Evolutionary conservation across 2,329 filamentous ascomycete genomes (phyloP).

Genomic region (Cordyceps militaris): DNA sequence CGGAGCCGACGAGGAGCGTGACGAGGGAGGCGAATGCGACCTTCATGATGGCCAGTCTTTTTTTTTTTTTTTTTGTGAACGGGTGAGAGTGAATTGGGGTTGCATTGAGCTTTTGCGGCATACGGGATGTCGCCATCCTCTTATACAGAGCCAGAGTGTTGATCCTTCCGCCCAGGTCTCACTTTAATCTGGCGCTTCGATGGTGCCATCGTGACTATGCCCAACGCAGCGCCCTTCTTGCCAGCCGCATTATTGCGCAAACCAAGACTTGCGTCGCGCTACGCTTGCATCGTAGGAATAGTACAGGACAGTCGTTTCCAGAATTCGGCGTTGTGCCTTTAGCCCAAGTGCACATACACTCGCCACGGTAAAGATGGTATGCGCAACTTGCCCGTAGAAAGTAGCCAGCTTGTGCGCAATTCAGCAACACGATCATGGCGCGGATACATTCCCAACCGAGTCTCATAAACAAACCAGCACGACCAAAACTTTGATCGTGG

Average conservation of each 20-base stretch:
- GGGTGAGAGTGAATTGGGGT: neutral
- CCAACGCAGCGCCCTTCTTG: neutral
- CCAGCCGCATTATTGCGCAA: neutral
- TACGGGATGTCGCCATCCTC: slow-evolving; percentile 1
- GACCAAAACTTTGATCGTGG: too few species aligned
- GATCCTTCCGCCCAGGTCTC: neutral
- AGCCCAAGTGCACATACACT: too few species aligned
- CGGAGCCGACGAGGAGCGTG: neutral
- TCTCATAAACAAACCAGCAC: too few species aligned
- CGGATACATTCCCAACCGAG: too few species aligned
- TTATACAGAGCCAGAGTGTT: neutral
- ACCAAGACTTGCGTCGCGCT: neutral
- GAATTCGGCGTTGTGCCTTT: neutral
- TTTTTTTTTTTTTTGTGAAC: neutral
- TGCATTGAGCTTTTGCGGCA: neutral
- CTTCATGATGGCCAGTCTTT: neutral
- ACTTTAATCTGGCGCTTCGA: slow-evolving; percentile 1
- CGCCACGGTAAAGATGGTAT: too few species aligned
- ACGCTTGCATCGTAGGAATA: neutral
- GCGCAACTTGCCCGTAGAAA: too few species aligned
- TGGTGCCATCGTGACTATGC: slow-evolving; percentile 2
- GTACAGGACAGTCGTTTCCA: neutral
- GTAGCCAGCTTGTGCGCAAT: too few species aligned
- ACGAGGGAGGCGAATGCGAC: neutral
- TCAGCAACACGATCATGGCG: too few species aligned